These are phyloP conservation scores for Phytopythium ostracodes DNA, from an alignment of 352 stramenopile species.

Conservation along the genomic window DNA sequence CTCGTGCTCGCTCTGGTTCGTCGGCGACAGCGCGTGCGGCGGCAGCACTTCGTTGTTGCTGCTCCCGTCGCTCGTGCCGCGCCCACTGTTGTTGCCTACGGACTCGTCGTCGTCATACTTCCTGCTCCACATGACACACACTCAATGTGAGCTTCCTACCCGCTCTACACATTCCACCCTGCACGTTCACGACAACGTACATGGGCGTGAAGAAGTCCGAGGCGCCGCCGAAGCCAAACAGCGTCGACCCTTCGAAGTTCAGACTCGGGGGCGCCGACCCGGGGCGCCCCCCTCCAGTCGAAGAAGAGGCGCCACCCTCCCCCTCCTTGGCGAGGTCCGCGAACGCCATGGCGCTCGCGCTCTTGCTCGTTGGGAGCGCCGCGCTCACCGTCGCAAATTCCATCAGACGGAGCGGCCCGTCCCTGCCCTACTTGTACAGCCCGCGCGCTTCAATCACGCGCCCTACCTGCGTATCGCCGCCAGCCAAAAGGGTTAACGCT, in stretches of 20 bases:
- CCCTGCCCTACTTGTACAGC: background rate
- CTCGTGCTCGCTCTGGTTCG: conserved; percentile 42
- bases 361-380: conserved; percentile 4
- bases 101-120: conserved; percentile 38
- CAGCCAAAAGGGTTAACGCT: background rate
- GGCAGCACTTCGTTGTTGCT: conserved; percentile 31
- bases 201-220: conserved; percentile 46
- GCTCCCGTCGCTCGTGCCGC: background rate
- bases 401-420: background rate
- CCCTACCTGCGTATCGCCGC: background rate
- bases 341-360: conserved; percentile 7
- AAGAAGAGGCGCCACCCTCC: background rate
- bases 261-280: conserved; percentile 15
- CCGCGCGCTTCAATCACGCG: background rate
- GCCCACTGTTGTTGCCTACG: background rate
- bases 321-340: background rate
- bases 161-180: too few relatives aligned
- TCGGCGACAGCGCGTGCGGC: conserved; percentile 26
- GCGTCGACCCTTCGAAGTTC: conserved; percentile 37
- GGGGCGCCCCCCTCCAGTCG: background rate
- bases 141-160: background rate
- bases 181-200: conserved; percentile 12
- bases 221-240: conserved; percentile 43
- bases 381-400: background rate
- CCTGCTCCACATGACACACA: background rate